Conservation (phyloP, 2,329 filamentous ascomycete species). For the Microthyrium microscopicum region DNA sequence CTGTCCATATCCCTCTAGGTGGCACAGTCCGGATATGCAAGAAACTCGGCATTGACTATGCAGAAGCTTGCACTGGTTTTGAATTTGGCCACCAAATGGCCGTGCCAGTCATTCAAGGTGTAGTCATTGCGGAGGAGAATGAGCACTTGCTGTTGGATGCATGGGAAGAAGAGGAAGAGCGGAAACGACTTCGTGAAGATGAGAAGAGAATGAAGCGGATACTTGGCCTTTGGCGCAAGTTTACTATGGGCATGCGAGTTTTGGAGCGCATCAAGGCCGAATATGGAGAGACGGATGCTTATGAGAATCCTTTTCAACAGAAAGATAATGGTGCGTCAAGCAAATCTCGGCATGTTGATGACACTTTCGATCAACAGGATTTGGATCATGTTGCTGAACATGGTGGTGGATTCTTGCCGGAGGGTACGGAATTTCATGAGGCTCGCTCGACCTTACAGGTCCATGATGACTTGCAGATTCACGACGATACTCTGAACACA, state of each 20-base stretch:
- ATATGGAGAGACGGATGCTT: conserved; percentile 45
- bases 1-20: conserved; percentile 65
- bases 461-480: too few relatives aligned
- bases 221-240: conserved; percentile 67
- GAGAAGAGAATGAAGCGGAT: conserved; percentile 72
- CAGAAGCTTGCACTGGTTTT: conserved; percentile 89
- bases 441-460: too few relatives aligned
- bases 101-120: conserved; percentile 77
- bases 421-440: too few relatives aligned
- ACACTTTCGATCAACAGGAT: too few relatives aligned
- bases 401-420: too few relatives aligned
- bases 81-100: conserved; percentile 93
- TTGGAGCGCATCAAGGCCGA: conserved; percentile 59
- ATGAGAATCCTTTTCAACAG: not conserved
- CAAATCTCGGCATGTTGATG: too few relatives aligned
- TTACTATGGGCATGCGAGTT: conserved; percentile 72
- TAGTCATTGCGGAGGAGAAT: conserved; percentile 73
- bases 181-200: conserved; percentile 50
- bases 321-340: conserved; percentile 28
- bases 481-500: too few relatives aligned
- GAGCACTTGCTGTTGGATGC: conserved; percentile 59
- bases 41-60: conserved; percentile 69
- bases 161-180: conserved; percentile 55
- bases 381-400: too few relatives aligned
- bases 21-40: conserved; percentile 69